phyloP scores from a whole-genome alignment of 768 basidiomycete species.

The Boletus fagicola region DNA sequence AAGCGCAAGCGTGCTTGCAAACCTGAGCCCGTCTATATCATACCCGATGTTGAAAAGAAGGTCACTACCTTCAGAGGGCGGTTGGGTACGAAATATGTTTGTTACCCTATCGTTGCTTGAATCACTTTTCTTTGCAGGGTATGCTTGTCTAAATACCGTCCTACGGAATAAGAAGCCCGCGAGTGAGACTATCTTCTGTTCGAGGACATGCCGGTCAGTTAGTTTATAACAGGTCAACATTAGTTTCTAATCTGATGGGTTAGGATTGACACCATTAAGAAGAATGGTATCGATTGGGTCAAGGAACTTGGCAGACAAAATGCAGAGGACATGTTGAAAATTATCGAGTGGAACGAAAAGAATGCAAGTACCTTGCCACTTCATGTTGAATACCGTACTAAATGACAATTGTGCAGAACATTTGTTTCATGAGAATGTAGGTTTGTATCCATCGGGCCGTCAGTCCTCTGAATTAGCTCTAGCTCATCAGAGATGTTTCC shows the following conservation, averaged over 20 bases:
- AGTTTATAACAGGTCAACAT: background rate
- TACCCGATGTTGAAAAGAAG: constrained; percentile 68
- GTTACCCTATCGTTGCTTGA: background rate
- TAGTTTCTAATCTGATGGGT: background rate
- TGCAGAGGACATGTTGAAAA: constrained; percentile 61
- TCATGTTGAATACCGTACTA: background rate
- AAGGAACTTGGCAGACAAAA: constrained; percentile 81
- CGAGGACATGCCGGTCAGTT: constrained; percentile 58
- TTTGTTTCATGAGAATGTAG: constrained; percentile 77
- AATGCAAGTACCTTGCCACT: constrained; percentile 46
- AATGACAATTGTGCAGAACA: constrained; percentile 41
- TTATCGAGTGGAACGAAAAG: constrained; percentile 90
- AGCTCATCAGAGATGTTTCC: constrained; percentile 90
- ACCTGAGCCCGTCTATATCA: constrained; percentile 58
- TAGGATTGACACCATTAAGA: constrained; percentile 74
- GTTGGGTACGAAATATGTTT: constrained; percentile 39
- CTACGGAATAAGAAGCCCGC: constrained; percentile 70
- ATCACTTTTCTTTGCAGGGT: constrained; percentile 40
- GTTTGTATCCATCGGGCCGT: background rate
- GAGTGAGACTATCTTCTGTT: constrained; percentile 68
- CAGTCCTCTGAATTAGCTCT: background rate
- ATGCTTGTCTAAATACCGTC: constrained; percentile 86
- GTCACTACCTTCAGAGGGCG: constrained; percentile 69
- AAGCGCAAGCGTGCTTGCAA: constrained; percentile 34
- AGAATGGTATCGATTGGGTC: constrained; percentile 79